Conservation (phyloP, 176 grass and related monocot genomes). For the Bothriochloa decipiens region DNA sequence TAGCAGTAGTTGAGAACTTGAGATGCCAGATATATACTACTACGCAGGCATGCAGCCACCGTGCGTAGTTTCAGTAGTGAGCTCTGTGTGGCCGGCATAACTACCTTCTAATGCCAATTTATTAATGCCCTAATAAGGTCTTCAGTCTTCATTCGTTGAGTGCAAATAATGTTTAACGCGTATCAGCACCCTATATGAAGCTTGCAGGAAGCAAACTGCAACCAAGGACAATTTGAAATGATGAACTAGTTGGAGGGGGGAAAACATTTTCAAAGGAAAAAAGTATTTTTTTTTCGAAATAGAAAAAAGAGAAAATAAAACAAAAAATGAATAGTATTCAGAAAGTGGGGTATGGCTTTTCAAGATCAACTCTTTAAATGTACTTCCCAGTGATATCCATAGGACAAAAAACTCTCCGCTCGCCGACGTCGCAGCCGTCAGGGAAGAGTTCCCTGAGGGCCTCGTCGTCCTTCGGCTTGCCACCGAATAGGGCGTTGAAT, state of each 20-base stretch:
- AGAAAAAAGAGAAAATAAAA: neutral
- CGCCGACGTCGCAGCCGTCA: too few relatives aligned
- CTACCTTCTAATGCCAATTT: slow-evolving; percentile 21
- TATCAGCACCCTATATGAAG: neutral
- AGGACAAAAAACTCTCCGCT: neutral
- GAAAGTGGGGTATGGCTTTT: neutral
- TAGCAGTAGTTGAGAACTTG: neutral
- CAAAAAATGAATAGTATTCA: neutral
- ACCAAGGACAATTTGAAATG: neutral
- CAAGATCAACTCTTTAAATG: slow-evolving; percentile 3
- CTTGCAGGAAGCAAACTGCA: neutral
- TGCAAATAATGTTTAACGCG: slow-evolving; percentile 35
- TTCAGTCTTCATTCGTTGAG: neutral
- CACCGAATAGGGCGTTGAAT: too few relatives aligned
- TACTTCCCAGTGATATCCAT: neutral
- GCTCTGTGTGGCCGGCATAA: slow-evolving; percentile 40
- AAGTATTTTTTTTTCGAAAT: neutral
- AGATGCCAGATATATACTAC: slow-evolving; percentile 27
- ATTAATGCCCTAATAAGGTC: neutral
- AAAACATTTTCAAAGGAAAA: neutral
- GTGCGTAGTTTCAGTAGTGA: slow-evolving; percentile 24
- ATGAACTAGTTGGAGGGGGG: neutral
- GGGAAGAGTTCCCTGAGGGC: too few relatives aligned
- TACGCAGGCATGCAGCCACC: slow-evolving; percentile 8
- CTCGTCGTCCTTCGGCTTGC: too few relatives aligned